Evolutionary conservation across 768 basidiomycete species (phyloP).

Genomic region (Bullera alba): DNA sequence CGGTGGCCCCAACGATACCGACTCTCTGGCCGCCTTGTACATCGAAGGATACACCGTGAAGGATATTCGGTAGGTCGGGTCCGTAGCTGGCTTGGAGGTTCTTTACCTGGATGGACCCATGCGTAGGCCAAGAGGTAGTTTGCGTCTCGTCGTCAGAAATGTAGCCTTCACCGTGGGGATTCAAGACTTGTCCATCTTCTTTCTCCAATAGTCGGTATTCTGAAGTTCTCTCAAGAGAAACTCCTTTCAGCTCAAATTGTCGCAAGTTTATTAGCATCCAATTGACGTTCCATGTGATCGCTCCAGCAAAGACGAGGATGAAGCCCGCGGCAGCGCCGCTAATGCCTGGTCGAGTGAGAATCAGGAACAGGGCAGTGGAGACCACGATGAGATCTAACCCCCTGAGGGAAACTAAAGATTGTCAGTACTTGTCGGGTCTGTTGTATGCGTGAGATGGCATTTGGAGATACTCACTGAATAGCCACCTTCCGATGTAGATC

Average conservation of each 20-base stretch:
- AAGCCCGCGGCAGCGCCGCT: slow-evolving; percentile 28
- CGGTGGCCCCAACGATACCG: slow-evolving; percentile 39
- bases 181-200: slow-evolving; percentile 25
- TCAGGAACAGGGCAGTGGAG: slow-evolving; percentile 12
- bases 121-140: slow-evolving; percentile 13
- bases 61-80: slow-evolving; percentile 30
- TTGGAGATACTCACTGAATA: slow-evolving; percentile 13
- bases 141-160: neutral
- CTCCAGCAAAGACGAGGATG: slow-evolving; percentile 21
- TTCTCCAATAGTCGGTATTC: slow-evolving; percentile 31
- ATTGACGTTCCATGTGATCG: slow-evolving; percentile 16
- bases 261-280: slow-evolving; percentile 15
- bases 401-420: slow-evolving; percentile 11
- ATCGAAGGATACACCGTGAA: slow-evolving; percentile 33
- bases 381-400: slow-evolving; percentile 18
- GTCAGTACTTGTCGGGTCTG: no score
- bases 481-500: slow-evolving; percentile 16
- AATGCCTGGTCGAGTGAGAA: slow-evolving; percentile 10
- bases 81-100: slow-evolving; percentile 22
- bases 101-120: slow-evolving; percentile 10
- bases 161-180: slow-evolving; percentile 4
- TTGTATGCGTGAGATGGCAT: neutral
- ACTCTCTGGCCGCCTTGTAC: slow-evolving; percentile 28
- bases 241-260: slow-evolving; percentile 23
- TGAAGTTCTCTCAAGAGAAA: slow-evolving; percentile 24